These are phyloP conservation scores for Cornus controversa DNA, from an alignment of 148 eudicot species.

Conservation along the genomic window DNA sequence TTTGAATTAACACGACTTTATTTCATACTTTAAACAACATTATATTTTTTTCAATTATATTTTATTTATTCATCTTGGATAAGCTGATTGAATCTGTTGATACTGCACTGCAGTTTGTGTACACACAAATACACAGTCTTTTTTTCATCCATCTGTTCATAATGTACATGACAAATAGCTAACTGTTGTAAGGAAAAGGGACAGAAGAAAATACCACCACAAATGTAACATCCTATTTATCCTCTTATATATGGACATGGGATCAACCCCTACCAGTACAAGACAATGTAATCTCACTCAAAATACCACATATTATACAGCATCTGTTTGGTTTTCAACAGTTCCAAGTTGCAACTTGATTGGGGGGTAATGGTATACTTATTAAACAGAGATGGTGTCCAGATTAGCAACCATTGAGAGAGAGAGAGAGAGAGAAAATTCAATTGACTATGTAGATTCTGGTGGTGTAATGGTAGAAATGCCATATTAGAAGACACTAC, in stretches of 20 bases:
- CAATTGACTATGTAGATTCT: neutral
- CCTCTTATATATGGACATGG: neutral
- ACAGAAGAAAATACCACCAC: neutral
- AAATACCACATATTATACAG: neutral
- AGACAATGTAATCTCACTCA: conserved; percentile 11
- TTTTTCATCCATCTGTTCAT: no score
- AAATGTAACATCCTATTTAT: neutral
- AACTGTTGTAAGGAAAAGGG: no score
- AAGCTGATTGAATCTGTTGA: no score
- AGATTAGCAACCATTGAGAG: neutral
- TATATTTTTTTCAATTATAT: no score
- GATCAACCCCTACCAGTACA: neutral
- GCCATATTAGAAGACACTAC: neutral
- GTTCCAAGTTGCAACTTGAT: neutral
- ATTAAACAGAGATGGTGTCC: neutral
- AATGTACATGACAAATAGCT: no score
- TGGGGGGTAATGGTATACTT: neutral
- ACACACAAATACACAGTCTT: no score
- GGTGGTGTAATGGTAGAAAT: neutral
- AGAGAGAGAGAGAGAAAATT: neutral
- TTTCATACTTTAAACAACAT: neutral
- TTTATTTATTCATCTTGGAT: no score
- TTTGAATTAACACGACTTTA: no score
- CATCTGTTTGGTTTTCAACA: neutral
- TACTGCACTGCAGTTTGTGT: no score